These are phyloP conservation scores for Salmacisia buchloeana DNA, from an alignment of 1,284 basidiomycete species.

Conservation along the genomic window DNA sequence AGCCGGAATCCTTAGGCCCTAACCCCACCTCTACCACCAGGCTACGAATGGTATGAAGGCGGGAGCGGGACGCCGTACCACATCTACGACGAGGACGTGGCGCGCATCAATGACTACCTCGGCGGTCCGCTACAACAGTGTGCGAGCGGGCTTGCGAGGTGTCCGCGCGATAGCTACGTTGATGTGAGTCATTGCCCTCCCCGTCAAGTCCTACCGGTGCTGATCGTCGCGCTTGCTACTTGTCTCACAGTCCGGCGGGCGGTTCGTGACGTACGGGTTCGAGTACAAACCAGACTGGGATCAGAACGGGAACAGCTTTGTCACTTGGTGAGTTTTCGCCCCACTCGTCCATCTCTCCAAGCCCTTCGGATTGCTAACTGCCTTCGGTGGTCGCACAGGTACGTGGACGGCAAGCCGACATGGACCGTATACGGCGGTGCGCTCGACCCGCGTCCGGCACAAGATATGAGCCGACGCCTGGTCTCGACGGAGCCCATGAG, in stretches of 20 bases:
- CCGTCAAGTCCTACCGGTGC: neutral
- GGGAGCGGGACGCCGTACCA: neutral
- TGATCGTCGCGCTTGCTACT: neutral
- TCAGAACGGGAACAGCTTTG: slow-evolving; percentile 31
- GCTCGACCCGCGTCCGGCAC: slow-evolving; percentile 18
- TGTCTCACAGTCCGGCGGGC: neutral
- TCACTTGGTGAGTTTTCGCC: slow-evolving; percentile 31
- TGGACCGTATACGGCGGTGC: slow-evolving; percentile 37
- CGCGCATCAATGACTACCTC: slow-evolving; percentile 35
- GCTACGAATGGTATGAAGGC: neutral
- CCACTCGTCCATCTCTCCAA: neutral
- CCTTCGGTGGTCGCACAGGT: slow-evolving; percentile 9
- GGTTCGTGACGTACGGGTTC: slow-evolving; percentile 39
- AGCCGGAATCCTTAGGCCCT: neutral
- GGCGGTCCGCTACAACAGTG: slow-evolving; percentile 22
- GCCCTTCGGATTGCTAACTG: neutral
- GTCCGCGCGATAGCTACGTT: neutral
- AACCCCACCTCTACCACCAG: neutral
- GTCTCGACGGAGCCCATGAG: slow-evolving; percentile 46
- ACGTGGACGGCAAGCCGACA: slow-evolving; percentile 44
- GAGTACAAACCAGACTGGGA: slow-evolving; percentile 47
- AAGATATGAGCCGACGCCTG: slow-evolving; percentile 36
- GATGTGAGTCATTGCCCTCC: neutral
- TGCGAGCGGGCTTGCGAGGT: neutral
- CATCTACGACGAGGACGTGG: slow-evolving; percentile 46